Evolutionary conservation across 306 rosid genomes (phyloP).

Genomic region (Vigna reflexopilosa): DNA sequence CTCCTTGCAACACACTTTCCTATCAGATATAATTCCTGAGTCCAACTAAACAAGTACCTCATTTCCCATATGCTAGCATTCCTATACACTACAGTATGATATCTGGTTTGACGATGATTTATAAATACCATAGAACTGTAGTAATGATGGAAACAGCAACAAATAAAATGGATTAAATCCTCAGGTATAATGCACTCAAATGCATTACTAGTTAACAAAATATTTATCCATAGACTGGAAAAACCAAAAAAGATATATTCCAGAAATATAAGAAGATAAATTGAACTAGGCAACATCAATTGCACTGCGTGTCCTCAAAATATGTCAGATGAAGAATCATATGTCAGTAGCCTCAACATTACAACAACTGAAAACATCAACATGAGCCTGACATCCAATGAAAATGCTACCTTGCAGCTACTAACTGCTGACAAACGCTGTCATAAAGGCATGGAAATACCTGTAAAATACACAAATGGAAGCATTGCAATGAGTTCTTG

Average conservation of each 20-base stretch:
- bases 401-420: conserved; percentile 41
- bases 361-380: conserved; percentile 42
- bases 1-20: not conserved
- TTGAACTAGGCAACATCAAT: conserved; percentile 41
- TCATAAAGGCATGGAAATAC: conserved; percentile 98
- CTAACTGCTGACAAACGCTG: conserved; percentile 29
- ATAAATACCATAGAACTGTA: conserved; percentile 12
- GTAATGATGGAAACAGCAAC: conserved; percentile 24
- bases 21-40: not conserved
- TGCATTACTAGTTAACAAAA: conserved; percentile 38
- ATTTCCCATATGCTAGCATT: not conserved
- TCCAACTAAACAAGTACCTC: not conserved
- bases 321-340: conserved; percentile 42
- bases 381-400: conserved; percentile 45
- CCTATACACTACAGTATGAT: conserved; percentile 17
- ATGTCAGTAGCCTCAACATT: conserved; percentile 46
- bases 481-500: conserved; percentile 31
- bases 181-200: conserved; percentile 13
- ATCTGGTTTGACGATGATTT: conserved; percentile 15
- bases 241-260: conserved; percentile 18
- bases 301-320: conserved; percentile 46
- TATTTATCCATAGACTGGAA: conserved; percentile 31
- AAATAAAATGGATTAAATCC: conserved; percentile 30
- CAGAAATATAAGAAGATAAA: conserved; percentile 35
- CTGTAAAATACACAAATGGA: conserved; percentile 58